Conservation (phyloP, 768 basidiomycete genomes). For the Cystofilobasidium capitatum region DNA sequence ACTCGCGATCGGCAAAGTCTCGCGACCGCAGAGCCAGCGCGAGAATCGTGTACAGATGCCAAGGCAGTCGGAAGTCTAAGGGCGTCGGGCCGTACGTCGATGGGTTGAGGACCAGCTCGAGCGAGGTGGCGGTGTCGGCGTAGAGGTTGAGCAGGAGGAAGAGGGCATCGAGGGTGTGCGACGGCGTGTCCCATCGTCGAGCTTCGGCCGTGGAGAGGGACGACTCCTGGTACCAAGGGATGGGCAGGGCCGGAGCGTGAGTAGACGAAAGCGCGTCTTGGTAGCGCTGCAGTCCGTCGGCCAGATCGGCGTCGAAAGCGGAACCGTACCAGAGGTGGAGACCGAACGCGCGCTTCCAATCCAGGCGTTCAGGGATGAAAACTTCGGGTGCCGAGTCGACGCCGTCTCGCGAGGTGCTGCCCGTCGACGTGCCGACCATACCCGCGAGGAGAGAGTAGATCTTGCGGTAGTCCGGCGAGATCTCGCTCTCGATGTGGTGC, state of each 20-base stretch:
- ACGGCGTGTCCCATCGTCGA: constrained; percentile 27
- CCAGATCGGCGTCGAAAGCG: constrained; percentile 51
- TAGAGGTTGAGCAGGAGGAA: constrained; percentile 70
- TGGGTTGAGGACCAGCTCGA: constrained; percentile 58
- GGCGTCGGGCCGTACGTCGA: constrained; percentile 65
- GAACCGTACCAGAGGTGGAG: constrained; percentile 81
- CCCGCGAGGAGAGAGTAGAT: constrained; percentile 79
- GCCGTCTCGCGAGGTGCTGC: constrained; percentile 44
- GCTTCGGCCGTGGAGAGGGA: constrained; percentile 21
- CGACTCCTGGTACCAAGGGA: constrained; percentile 50
- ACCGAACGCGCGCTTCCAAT: constrained; percentile 92
- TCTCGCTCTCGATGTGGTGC: constrained; percentile 59
- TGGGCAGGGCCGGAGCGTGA: constrained; percentile 35
- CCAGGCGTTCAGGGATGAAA: constrained; percentile 59
- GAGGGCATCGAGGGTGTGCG: constrained; percentile 51
- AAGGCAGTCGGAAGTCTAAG: constrained; percentile 71
- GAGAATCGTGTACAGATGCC: constrained; percentile 85
- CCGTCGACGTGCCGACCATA: constrained; percentile 53
- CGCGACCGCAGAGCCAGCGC: constrained; percentile 71
- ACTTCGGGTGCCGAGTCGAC: constrained; percentile 48
- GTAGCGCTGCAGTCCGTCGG: constrained; percentile 59
- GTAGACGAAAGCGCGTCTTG: constrained; percentile 40
- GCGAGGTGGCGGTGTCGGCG: constrained; percentile 51
- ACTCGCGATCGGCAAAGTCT: constrained; percentile 74
- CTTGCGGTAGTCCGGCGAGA: constrained; percentile 59